Percentiles rank a stretch among this genome's conserved stretches.
Evolutionary conservation across 495 filamentous ascomycete species (phyloP).

Genomic region (Tuber borchii): DNA sequence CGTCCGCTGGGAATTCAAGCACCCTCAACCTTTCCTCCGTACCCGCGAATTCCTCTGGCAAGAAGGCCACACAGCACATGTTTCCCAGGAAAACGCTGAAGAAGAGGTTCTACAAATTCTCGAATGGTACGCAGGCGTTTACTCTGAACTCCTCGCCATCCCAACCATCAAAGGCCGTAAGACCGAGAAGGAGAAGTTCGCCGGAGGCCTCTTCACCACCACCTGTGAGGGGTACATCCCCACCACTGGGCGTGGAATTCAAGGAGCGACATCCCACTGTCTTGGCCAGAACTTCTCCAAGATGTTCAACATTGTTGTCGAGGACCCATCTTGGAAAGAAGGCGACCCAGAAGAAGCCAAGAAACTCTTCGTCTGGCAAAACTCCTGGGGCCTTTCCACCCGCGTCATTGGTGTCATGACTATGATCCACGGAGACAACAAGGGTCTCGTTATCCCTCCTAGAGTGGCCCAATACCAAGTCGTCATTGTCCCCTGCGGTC

Average conservation of each 20-base stretch:
- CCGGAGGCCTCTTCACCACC: conserved; percentile 89
- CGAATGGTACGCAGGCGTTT: conserved; percentile 84
- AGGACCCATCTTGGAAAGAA: conserved; percentile 73
- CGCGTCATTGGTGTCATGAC: conserved; percentile 96
- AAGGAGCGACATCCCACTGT: conserved; percentile 89
- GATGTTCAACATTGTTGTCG: conserved; percentile 96
- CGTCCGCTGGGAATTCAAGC: conserved; percentile 96
- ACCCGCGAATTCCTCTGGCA: conserved; percentile 97
- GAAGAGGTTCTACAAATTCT: conserved; percentile 86
- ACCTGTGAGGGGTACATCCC: conserved; percentile 95
- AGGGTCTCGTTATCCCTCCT: conserved; percentile 85
- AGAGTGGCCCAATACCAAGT: conserved; percentile 73
- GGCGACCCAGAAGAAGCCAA: conserved; percentile 56
- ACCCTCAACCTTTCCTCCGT: conserved; percentile 88
- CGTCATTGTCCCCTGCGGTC: conserved; percentile 85
- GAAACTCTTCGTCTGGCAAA: conserved; percentile 85
- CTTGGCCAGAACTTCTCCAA: conserved; percentile 95
- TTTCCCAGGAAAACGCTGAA: conserved; percentile 67
- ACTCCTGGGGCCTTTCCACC: conserved; percentile 96
- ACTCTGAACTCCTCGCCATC: conserved; percentile 86
- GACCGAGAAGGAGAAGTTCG: conserved; percentile 93
- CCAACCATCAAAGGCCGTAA: conserved; percentile 87
- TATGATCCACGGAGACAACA: conserved; percentile 93
- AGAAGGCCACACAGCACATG: conserved; percentile 92
- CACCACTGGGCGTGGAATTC: conserved; percentile 88